These are phyloP conservation scores for Suillus paluster DNA, from an alignment of 768 basidiomycete genomes.

Conservation along the genomic window DNA sequence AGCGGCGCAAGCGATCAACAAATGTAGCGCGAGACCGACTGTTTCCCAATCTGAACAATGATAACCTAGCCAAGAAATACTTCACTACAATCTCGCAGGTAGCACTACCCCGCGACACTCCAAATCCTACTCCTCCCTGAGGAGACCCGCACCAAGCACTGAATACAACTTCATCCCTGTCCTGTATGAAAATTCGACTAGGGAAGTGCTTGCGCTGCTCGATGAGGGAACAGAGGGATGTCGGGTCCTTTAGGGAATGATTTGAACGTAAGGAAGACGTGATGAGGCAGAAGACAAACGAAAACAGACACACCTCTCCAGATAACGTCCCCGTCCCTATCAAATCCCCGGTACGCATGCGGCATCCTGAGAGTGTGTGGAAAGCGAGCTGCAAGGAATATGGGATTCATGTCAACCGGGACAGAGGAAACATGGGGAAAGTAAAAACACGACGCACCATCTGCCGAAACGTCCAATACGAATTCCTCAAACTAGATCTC, in stretches of 20 bases:
- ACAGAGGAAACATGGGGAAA: no score
- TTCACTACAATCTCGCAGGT: conserved; percentile 1
- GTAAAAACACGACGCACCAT: neutral
- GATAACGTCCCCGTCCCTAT: conserved; percentile 10
- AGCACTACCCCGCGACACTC: conserved; percentile 10
- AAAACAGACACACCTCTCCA: conserved; percentile 7
- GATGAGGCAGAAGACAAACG: neutral
- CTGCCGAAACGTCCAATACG: conserved; percentile 12
- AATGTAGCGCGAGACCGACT: no score
- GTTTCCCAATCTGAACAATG: no score
- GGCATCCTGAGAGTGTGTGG: conserved; percentile 9
- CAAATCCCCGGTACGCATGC: conserved; percentile 10
- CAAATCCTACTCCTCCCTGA: conserved; percentile 3
- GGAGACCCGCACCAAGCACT: neutral
- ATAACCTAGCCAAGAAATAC: no score
- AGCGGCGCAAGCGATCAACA: no score
- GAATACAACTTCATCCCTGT: conserved; percentile 2
- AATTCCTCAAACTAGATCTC: conserved; percentile 7
- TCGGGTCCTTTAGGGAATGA: neutral
- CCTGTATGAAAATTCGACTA: conserved; percentile 2
- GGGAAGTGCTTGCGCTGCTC: conserved; percentile 8
- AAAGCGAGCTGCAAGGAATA: conserved; percentile 7
- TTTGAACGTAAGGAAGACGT: no score
- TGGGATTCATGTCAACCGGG: neutral
- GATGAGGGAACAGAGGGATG: conserved; percentile 7